Base-by-base conservation (phyloP, 371 early-diverging fungal genomes). In the Mortierella sp. region DNA sequence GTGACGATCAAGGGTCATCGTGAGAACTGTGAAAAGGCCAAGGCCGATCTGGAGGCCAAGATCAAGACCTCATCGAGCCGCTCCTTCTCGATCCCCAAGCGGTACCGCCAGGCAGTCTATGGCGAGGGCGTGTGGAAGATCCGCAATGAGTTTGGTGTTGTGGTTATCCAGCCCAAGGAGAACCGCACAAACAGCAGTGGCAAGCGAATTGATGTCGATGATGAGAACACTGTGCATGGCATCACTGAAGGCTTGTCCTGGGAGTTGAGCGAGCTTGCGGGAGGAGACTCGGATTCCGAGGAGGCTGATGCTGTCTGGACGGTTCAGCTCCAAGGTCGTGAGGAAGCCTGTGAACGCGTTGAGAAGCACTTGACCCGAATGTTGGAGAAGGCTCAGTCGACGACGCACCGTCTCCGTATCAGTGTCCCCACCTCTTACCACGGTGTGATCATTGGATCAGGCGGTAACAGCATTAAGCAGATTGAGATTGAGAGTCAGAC, bases 381-480 rank as follows among this genome's bases (percentile, higher is more conserved):
- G 23, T 66, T 83, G 45, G 60, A 74, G 56, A 82, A 75, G 60
- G 74, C 80, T 37, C 75, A 70, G 43, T 62, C 75, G 6, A 59
- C 64, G 30, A 82, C 64, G 21, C 82, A 82, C 28, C 68, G 75
- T 6, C 72, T 80, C 30, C 73, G 80, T 51, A 63, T 88, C 45
- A 77, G 83, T 9, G 75, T 89, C 12, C 87, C 87, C n/a, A 84
- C 82, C 4, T 75, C 74, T n/a, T 71, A 79, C 57, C 91, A 91
- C 66, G 85, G 90, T 57, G 72, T 84, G 58, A 84, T 91, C 28
- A 89, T 91, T 62, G 92, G 92, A 30, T 83, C 86, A 29, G 86
- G 81, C 30, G 91, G 91, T 25, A 81, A 80, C 29, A 85, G 82
- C 62, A 85, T 91, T 55, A 77, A 81, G 47, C 69, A 80, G 47